These are phyloP conservation scores for Penicillium atrosanguineum DNA, from an alignment of 495 filamentous ascomycete species.

Conservation along the genomic window DNA sequence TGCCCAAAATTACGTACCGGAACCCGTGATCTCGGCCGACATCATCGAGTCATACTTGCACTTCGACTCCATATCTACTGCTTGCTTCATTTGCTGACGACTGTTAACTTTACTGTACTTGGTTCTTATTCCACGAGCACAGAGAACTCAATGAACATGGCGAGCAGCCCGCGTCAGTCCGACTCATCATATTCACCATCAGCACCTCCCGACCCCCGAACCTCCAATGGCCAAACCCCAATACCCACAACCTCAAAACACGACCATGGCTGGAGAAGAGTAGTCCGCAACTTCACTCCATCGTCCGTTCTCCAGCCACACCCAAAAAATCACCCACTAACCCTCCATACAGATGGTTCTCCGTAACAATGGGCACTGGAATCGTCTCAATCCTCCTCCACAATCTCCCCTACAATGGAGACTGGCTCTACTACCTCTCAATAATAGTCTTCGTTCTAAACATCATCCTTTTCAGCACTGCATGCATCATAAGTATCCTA, in stretches of 20 bases:
- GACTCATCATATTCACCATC: neutral
- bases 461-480: slow-evolving; percentile 46
- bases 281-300: slow-evolving; percentile 51
- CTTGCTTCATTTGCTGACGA: too few relatives aligned
- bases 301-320: slow-evolving; percentile 26
- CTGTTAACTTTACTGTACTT: too few relatives aligned
- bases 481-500: slow-evolving; percentile 42
- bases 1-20: too few relatives aligned
- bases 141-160: neutral
- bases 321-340: neutral
- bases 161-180: neutral
- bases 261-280: slow-evolving; percentile 42
- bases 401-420: slow-evolving; percentile 53
- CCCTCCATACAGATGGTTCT: slow-evolving; percentile 37
- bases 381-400: slow-evolving; percentile 61
- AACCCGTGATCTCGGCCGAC: slow-evolving; percentile 6
- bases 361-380: slow-evolving; percentile 65
- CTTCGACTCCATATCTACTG: too few relatives aligned
- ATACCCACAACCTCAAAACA: slow-evolving; percentile 18
- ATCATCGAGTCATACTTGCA: slow-evolving; percentile 5
- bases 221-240: neutral
- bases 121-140: too few relatives aligned
- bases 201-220: neutral
- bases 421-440: slow-evolving; percentile 53
- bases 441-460: slow-evolving; percentile 55